These are phyloP conservation scores for Carpinus fangiana DNA, from an alignment of 306 rosid species.

Conservation along the genomic window DNA sequence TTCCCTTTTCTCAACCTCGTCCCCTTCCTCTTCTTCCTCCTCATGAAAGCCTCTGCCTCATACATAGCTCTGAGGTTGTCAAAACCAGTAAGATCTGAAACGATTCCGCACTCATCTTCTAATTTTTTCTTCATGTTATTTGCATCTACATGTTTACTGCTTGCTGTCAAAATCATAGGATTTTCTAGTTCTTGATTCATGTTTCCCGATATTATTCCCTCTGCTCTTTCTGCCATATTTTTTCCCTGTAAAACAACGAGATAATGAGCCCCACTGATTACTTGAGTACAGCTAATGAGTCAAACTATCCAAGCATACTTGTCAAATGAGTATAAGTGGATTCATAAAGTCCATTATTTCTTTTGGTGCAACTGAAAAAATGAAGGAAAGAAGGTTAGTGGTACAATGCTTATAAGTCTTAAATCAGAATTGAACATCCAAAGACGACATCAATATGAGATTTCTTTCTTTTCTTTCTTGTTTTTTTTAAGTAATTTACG, in stretches of 20 bases:
- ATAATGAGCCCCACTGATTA: constrained; percentile 2
- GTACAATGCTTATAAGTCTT: not conserved
- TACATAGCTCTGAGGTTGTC: constrained; percentile 2
- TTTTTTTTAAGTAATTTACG: not conserved
- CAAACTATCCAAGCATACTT: not conserved
- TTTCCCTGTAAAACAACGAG: not conserved
- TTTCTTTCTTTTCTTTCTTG: not conserved
- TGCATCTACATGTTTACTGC: not conserved
- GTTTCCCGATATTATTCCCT: not conserved
- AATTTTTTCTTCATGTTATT: not conserved
- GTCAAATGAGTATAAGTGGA: not conserved
- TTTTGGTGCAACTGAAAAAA: not conserved
- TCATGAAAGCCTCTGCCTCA: not conserved
- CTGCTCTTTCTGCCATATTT: not conserved
- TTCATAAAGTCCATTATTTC: not conserved
- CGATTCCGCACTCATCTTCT: not conserved
- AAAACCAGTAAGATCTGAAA: not conserved
- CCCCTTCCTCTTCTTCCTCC: not conserved
- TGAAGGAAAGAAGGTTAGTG: not conserved
- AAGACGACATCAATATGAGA: not conserved
- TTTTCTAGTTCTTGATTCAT: not conserved
- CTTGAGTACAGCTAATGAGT: not conserved
- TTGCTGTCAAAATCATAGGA: not conserved
- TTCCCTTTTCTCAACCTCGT: not conserved
- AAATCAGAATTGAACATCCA: not conserved